Percentiles rank a stretch among this genome's conserved stretches.
Evolutionary conservation across 768 basidiomycete genomes (phyloP).

Genomic region (Hygrophoropsis aurantiaca): DNA sequence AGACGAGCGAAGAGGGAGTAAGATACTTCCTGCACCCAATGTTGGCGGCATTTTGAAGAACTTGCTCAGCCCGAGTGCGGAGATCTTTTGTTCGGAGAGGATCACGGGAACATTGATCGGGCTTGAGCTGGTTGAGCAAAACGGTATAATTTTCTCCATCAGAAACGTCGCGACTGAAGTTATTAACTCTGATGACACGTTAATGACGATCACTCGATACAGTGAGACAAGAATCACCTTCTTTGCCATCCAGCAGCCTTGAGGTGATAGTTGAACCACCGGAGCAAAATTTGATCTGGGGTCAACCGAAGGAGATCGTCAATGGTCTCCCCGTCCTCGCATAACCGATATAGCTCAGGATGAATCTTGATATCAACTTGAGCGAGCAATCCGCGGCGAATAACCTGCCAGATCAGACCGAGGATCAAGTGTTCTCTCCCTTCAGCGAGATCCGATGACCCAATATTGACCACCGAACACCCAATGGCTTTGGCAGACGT

Average conservation of each 20-base stretch:
- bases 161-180: slow-evolving; percentile 96
- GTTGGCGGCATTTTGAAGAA: slow-evolving; percentile 88
- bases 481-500: slow-evolving; percentile 97
- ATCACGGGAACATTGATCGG: slow-evolving; percentile 86
- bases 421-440: slow-evolving; percentile 96
- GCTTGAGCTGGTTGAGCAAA: slow-evolving; percentile 93
- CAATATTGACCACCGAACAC: slow-evolving; percentile 98
- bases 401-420: slow-evolving; percentile 98
- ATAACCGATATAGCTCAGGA: slow-evolving; percentile 92
- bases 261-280: slow-evolving; percentile 99
- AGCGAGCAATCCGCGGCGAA: slow-evolving; percentile 85
- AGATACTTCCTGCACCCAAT: slow-evolving; percentile 97
- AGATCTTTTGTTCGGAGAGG: slow-evolving; percentile 87
- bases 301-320: slow-evolving; percentile 93
- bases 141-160: slow-evolving; percentile 99
- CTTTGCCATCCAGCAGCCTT: slow-evolving; percentile 92
- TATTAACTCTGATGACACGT: slow-evolving; percentile 71
- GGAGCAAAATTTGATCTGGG: slow-evolving; percentile 94
- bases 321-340: slow-evolving; percentile 96
- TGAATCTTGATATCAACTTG: slow-evolving; percentile 99
- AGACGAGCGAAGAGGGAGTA: slow-evolving; percentile 84
- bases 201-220: slow-evolving; percentile 4
- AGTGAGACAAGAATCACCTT: slow-evolving; percentile 45
- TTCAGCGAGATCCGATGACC: slow-evolving; percentile 87
- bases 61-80: slow-evolving; percentile 85